phyloP scores from a whole-genome alignment of 2,329 filamentous ascomycete genomes.

The Hymenoscyphus fraxineus region DNA sequence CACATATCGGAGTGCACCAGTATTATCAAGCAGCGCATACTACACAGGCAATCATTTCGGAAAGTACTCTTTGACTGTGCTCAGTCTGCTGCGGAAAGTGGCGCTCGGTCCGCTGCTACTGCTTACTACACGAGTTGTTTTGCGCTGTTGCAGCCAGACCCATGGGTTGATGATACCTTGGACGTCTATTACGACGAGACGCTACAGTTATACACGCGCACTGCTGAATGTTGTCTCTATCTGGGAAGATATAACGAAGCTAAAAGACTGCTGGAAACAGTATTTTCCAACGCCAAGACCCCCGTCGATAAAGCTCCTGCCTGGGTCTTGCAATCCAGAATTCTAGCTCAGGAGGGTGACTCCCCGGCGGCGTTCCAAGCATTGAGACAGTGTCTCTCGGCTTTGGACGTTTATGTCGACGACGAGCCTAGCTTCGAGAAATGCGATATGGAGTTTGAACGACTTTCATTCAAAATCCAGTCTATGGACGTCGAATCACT shows the following conservation, averaged over 20 bases:
- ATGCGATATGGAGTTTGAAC: constrained; percentile 72
- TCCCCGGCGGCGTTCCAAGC: constrained; percentile 63
- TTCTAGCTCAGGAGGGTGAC: constrained; percentile 72
- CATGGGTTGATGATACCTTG: constrained; percentile 66
- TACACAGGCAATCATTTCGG: constrained; percentile 62
- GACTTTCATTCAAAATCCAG: constrained; percentile 56
- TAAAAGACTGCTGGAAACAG: constrained; percentile 61
- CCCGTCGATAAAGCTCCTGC: constrained; percentile 78
- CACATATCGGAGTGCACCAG: constrained; percentile 77
- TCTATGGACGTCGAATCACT: constrained; percentile 50
- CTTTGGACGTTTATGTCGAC: constrained; percentile 64
- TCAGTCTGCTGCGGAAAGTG: constrained; percentile 73
- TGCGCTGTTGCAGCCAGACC: constrained; percentile 70
- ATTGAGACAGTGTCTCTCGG: constrained; percentile 66
- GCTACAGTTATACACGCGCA: constrained; percentile 70
- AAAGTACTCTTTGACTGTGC: constrained; percentile 72
- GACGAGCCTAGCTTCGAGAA: constrained; percentile 67
- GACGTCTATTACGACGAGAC: constrained; percentile 88
- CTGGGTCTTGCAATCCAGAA: constrained; percentile 77
- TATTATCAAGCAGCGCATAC: constrained; percentile 66
- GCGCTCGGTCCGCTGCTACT: constrained; percentile 75
- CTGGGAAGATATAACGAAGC: constrained; percentile 69
- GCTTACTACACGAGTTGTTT: constrained; percentile 79
- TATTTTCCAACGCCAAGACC: constrained; percentile 67
- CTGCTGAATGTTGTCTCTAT: constrained; percentile 79